Evolutionary conservation across 768 basidiomycete species (phyloP).

Genomic region (Gautieria morchelliformis): DNA sequence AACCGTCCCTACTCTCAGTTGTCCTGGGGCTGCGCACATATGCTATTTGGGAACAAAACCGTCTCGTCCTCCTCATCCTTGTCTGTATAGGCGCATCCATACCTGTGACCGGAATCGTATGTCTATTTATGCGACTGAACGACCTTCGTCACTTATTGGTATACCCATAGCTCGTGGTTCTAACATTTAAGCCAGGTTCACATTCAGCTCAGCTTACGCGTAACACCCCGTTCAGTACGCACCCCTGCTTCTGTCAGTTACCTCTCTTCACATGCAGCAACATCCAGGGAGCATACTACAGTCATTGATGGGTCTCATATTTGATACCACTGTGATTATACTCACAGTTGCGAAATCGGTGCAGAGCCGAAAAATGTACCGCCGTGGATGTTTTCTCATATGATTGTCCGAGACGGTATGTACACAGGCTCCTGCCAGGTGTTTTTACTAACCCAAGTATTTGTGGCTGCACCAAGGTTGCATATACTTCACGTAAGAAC

Average conservation of each 20-base stretch:
- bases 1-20: too few species aligned
- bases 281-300: neutral
- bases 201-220: neutral
- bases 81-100: conserved; percentile 15
- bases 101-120: neutral
- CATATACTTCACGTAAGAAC: neutral
- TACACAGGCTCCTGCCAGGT: neutral
- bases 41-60: conserved; percentile 34
- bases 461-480: neutral
- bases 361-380: neutral
- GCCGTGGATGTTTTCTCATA: neutral
- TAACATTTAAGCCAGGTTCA: neutral
- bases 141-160: neutral
- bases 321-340: neutral
- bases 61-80: conserved; percentile 24
- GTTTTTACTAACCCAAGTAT: neutral
- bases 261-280: neutral
- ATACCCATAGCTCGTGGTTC: neutral
- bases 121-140: neutral
- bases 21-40: conserved; percentile 36
- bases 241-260: neutral
- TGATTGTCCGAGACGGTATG: neutral
- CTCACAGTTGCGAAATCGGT: neutral
- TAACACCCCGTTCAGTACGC: neutral
- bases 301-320: neutral